These are phyloP conservation scores for Kuraishia hungarica DNA, from an alignment of 805 yeast genomes.

Conservation along the genomic window DNA sequence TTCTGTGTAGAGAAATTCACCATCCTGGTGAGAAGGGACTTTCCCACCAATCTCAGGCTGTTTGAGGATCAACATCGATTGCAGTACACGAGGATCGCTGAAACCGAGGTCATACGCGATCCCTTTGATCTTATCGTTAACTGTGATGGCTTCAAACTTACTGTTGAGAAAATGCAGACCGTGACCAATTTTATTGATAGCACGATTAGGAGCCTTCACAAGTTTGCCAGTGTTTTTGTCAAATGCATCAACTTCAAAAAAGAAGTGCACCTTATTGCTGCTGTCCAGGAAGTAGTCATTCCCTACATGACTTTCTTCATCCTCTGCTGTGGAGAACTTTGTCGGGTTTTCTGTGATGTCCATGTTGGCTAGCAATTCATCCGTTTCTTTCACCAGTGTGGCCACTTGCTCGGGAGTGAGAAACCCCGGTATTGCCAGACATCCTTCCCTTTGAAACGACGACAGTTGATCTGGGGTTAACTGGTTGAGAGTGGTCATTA, in stretches of 20 bases:
- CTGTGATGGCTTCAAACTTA: conserved; percentile 40
- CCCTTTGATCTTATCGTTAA: conserved; percentile 36
- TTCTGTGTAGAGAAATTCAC: conserved; percentile 59
- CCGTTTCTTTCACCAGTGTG: conserved; percentile 32
- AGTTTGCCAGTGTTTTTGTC: conserved; percentile 38
- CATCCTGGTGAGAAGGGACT: conserved; percentile 76
- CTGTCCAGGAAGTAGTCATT: conserved; percentile 65
- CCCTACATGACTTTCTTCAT: conserved; percentile 52
- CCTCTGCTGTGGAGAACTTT: conserved; percentile 49
- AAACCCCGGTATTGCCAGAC: conserved; percentile 51
- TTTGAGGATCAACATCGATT: conserved; percentile 73
- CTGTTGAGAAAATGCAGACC: conserved; percentile 55
- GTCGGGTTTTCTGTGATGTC: conserved; percentile 61
- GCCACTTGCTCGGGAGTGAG: conserved; percentile 32
- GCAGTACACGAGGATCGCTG: conserved; percentile 62
- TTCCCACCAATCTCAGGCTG: conserved; percentile 68
- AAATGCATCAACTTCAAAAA: conserved; percentile 67
- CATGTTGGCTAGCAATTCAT: conserved; percentile 34
- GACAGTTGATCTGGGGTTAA: conserved; percentile 42
- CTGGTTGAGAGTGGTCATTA: background rate
- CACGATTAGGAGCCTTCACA: conserved; percentile 38
- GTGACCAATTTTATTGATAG: conserved; percentile 76
- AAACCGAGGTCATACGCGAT: conserved; percentile 47
- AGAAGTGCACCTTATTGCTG: conserved; percentile 58
- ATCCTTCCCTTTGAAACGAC: conserved; percentile 46